phyloP scores from a whole-genome alignment of 441 rosid species.

The Eruca vesicaria region DNA sequence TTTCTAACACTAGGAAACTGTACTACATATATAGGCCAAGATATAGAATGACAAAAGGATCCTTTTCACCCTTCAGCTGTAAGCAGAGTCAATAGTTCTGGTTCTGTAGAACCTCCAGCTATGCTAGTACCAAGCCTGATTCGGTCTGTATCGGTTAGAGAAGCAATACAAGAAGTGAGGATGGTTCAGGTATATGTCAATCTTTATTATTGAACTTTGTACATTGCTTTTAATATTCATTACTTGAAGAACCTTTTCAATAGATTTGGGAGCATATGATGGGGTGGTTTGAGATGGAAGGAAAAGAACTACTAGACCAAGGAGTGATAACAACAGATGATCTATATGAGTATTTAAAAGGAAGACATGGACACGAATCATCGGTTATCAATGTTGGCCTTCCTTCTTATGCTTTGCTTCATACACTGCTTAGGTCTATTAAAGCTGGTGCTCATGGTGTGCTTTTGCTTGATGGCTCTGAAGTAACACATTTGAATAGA shows the following conservation, averaged over 20 bases:
- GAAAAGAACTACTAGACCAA: slow-evolving; percentile 58
- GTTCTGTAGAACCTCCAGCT: slow-evolving; percentile 54
- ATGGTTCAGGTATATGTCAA: no score
- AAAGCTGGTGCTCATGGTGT: no score
- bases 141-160: slow-evolving; percentile 70
- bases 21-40: slow-evolving; percentile 62
- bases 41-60: slow-evolving; percentile 52
- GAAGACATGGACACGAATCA: slow-evolving; percentile 51
- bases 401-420: slow-evolving; percentile 63
- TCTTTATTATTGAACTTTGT: neutral
- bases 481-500: slow-evolving; percentile 59
- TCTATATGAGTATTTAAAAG: slow-evolving; percentile 54
- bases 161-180: no score
- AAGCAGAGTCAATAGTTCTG: no score
- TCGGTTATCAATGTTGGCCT: slow-evolving; percentile 52
- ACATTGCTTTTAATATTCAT: neutral
- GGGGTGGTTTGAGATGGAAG: slow-evolving; percentile 59
- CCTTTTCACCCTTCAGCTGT: slow-evolving; percentile 34
- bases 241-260: no score
- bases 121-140: slow-evolving; percentile 71
- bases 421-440: slow-evolving; percentile 57
- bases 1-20: slow-evolving; percentile 22
- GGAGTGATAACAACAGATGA: slow-evolving; percentile 50
- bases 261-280: slow-evolving; percentile 67
- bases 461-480: slow-evolving; percentile 60